phyloP scores from a whole-genome alignment of 179 eudicot species.

The Beta corolliflora region DNA sequence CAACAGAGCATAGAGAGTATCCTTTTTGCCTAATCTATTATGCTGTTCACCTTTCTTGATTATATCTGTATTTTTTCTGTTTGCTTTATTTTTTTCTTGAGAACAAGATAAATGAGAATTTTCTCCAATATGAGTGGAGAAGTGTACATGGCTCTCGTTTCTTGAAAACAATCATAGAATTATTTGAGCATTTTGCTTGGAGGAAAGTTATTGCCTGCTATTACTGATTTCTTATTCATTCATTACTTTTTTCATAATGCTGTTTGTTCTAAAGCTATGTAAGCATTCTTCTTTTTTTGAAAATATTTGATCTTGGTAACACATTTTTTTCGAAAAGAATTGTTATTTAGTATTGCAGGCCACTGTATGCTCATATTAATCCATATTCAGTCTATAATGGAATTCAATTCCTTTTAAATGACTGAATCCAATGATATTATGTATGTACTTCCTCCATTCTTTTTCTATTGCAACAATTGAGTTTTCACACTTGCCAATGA shows the following conservation, averaged over 20 bases:
- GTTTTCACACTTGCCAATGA: too few relatives aligned
- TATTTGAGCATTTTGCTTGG: background rate
- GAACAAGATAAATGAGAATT: background rate
- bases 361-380: background rate
- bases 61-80: background rate
- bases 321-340: background rate
- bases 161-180: background rate
- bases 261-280: background rate
- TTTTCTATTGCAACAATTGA: too few relatives aligned
- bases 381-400: background rate
- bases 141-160: background rate
- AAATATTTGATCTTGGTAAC: background rate
- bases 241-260: background rate
- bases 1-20: conserved; percentile 99
- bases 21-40: conserved; percentile 37
- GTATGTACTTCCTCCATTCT: too few relatives aligned
- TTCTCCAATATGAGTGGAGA: background rate
- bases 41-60: background rate
- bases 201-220: background rate
- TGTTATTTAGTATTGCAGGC: too few relatives aligned
- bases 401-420: too few relatives aligned
- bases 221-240: background rate
- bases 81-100: background rate
- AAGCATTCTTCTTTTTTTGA: background rate
- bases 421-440: too few relatives aligned